Evolutionary conservation across 164 flowering plant species (phyloP), one percentile per base, ranked within the genome.

Genomic region (Tetrastigma voinierianum): DNA sequence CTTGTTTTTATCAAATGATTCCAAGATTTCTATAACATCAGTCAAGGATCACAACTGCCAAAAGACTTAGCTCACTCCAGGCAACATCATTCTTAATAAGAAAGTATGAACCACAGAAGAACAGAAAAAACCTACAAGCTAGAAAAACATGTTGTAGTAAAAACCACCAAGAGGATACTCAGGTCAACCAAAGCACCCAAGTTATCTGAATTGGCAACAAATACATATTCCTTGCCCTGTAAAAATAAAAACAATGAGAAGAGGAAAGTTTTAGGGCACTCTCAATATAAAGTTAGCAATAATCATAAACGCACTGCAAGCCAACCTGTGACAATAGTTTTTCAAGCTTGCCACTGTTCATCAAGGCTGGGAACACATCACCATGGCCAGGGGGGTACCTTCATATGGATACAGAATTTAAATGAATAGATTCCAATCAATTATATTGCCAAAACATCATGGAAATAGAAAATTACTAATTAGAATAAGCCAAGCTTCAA

Each of bases 301-400:
- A 44, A 61, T 11, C 12, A 51, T 4, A 54, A 23, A 18, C 11
- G 47, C 20, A 60, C 15, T 9, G 49, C 17, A 53, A 24, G 51
- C 32, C 58, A 55, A 91, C 99, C 98, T 93, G 84, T 21, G 98
- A 82, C 51, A 91, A 64, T 40, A 96, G 75, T 14, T 82, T 80
- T 73, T 96, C 97, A 70, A 96, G 95, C 75, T 91, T 90, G 66
- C 99, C 98, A 68, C 98, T 96, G 81, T 96, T 96, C 88, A 70
- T 77, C 78, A 96, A 81, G 76, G 98, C 76, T 25, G 96, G 86
- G 84, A 96, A 96, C 1, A 96, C 97, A 81, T 93, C 98, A 65
- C 97, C 98, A 74, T 96, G 98, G 51, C 97, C 98, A 66, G 98
- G 96, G 68, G 99, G 98, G 69, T 96, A 90, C 99, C 99, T 96